Conservation (phyloP, 495 filamentous ascomycete genomes). For the Penicillium pancosmium region DNA sequence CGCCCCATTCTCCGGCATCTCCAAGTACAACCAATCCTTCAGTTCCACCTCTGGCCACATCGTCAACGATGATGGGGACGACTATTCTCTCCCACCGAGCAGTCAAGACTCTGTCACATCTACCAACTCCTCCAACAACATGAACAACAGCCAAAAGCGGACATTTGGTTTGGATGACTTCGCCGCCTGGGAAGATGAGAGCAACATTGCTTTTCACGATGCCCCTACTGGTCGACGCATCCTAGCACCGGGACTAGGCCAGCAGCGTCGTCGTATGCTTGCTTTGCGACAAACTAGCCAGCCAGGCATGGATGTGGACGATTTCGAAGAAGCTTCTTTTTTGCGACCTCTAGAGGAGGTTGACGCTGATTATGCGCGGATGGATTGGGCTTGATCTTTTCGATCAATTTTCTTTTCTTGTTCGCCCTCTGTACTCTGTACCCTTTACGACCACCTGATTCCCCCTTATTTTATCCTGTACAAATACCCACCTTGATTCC, state of each 20-base stretch:
- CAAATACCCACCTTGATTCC: constrained; percentile 19
- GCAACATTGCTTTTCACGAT: constrained; percentile 1
- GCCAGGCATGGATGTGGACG: constrained; percentile 38
- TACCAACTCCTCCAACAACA: constrained; percentile 4
- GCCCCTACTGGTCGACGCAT: constrained; percentile 29
- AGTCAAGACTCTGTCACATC: constrained; percentile 47
- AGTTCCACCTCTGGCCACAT: constrained; percentile 11
- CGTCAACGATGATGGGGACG: constrained; percentile 42
- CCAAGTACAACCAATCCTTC: constrained; percentile 41
- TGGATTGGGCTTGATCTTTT: constrained; percentile 28
- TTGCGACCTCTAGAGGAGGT: constrained; percentile 47
- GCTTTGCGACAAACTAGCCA: constrained; percentile 14
- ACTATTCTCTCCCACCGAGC: constrained; percentile 45
- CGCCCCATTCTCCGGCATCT: constrained; percentile 74
- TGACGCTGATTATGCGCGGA: constrained; percentile 38
- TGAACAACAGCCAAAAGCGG: constrained; percentile 27
- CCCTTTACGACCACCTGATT: background rate
- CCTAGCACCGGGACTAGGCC: constrained; percentile 36
- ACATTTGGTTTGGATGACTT: constrained; percentile 48
- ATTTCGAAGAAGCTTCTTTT: constrained; percentile 50
- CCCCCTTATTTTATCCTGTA: constrained; percentile 8
- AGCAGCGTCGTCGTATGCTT: constrained; percentile 37
- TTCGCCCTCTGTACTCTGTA: background rate
- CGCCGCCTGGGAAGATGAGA: constrained; percentile 26
- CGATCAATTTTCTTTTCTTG: constrained; percentile 1